Evolutionary conservation across 1,284 basidiomycete species (phyloP).

Genomic region (Puccinia horiana): DNA sequence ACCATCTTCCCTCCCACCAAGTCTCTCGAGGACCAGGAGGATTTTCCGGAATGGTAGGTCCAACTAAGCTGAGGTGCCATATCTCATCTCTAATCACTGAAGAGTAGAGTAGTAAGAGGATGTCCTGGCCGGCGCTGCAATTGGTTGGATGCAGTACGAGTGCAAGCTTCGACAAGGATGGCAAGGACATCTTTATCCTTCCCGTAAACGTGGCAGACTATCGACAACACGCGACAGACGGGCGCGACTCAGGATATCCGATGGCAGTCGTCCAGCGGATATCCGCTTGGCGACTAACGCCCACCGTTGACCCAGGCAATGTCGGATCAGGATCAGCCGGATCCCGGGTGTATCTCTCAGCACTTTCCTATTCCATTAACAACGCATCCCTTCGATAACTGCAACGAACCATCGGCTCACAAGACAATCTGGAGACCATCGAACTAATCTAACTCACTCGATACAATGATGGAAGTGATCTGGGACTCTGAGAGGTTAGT

Average conservation of each 20-base stretch:
- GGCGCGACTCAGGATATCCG: not conserved
- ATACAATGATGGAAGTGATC: constrained; percentile 5
- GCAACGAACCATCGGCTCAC: no score
- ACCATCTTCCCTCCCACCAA: constrained; percentile 39
- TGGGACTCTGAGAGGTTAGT: constrained; percentile 36
- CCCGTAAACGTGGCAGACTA: not conserved
- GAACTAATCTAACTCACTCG: not conserved
- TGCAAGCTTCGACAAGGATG: constrained; percentile 13
- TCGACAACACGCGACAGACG: not conserved
- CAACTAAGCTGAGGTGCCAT: constrained; percentile 34
- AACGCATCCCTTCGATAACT: not conserved
- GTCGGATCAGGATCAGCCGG: not conserved
- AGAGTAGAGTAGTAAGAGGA: constrained; percentile 16
- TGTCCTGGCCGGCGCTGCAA: not conserved
- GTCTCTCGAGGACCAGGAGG: not conserved
- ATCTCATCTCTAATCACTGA: constrained; percentile 19
- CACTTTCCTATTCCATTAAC: not conserved
- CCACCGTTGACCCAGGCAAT: not conserved
- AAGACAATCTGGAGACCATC: not conserved
- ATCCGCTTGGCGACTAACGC: not conserved
- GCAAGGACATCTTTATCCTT: not conserved
- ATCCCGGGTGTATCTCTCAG: not conserved
- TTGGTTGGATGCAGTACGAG: constrained; percentile 20
- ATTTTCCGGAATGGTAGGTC: constrained; percentile 5
- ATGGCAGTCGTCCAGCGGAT: not conserved